These are phyloP conservation scores for Gloeophyllum trabeum DNA, from an alignment of 768 basidiomycete genomes.

Conservation along the genomic window DNA sequence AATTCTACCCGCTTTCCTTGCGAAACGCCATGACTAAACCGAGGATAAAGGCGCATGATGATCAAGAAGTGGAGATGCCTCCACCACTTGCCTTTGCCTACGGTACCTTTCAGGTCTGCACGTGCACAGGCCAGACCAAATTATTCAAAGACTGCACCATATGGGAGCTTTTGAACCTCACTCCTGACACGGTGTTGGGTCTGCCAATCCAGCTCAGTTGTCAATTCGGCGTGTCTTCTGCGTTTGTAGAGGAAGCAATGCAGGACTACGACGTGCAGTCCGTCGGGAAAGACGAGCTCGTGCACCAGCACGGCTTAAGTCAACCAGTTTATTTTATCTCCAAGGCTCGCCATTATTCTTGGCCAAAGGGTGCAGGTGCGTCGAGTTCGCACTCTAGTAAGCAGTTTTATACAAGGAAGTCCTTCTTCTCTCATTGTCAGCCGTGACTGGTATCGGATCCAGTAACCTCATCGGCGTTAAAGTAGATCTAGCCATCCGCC, in stretches of 20 bases:
- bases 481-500: slow-evolving; percentile 25
- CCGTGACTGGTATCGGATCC: slow-evolving; percentile 30
- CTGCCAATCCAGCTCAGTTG: slow-evolving; percentile 21
- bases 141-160: slow-evolving; percentile 18
- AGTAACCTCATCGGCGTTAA: slow-evolving; percentile 22
- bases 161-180: slow-evolving; percentile 34
- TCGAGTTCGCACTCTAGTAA: slow-evolving; percentile 1
- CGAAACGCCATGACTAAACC: slow-evolving; percentile 19
- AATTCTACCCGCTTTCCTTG: slow-evolving; percentile 33
- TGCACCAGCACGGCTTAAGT: slow-evolving; percentile 13
- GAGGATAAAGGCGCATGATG: too few species aligned
- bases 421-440: slow-evolving; percentile 17
- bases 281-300: slow-evolving; percentile 21
- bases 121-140: slow-evolving; percentile 5
- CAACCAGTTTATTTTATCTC: slow-evolving; percentile 17
- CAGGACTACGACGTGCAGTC: slow-evolving; percentile 23
- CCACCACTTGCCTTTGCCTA: slow-evolving; percentile 19
- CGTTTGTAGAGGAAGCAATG: slow-evolving; percentile 19
- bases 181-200: slow-evolving; percentile 18
- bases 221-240: slow-evolving; percentile 22
- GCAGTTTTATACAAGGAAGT: background rate
- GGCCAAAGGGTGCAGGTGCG: slow-evolving; percentile 35
- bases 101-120: slow-evolving; percentile 19
- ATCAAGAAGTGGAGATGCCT: too few species aligned
- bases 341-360: slow-evolving; percentile 30